phyloP scores from a whole-genome alignment of 177 flowering plant species.

The Vitis hybrid region DNA sequence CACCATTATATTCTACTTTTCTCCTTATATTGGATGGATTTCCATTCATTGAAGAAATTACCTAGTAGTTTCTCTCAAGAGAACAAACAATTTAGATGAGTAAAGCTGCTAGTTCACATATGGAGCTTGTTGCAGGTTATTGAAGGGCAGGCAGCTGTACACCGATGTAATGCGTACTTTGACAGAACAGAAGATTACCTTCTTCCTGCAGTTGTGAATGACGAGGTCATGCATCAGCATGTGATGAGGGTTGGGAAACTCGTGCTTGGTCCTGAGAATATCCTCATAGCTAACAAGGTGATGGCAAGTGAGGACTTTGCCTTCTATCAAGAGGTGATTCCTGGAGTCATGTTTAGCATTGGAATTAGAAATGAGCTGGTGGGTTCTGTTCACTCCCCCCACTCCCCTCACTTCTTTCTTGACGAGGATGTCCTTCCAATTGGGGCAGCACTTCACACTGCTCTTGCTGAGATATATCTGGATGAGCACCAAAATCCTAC shows the following conservation, averaged over 20 bases:
- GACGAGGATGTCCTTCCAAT: constrained; percentile 86
- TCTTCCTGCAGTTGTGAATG: constrained; percentile 67
- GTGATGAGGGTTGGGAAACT: constrained; percentile 52
- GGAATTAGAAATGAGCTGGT: constrained; percentile 71
- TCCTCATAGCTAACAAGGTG: constrained; percentile 34
- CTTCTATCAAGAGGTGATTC: constrained; percentile 70
- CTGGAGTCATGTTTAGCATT: constrained; percentile 63
- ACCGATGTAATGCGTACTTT: constrained; percentile 54
- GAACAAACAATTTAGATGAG: neutral
- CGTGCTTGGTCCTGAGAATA: constrained; percentile 64
- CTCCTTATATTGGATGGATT: neutral
- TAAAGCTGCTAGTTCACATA: neutral
- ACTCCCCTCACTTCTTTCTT: constrained; percentile 75
- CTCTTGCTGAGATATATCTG: constrained; percentile 66
- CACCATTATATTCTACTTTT: neutral
- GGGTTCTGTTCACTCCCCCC: constrained; percentile 71
- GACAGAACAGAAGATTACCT: constrained; percentile 47
- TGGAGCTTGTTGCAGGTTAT: constrained; percentile 52
- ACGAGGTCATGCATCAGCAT: constrained; percentile 47
- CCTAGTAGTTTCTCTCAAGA: neutral
- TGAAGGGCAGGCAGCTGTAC: constrained; percentile 62
- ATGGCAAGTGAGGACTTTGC: constrained; percentile 96
- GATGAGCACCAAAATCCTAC: constrained; percentile 32
- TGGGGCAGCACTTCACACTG: constrained; percentile 76
- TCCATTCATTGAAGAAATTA: neutral